Evolutionary conservation across 2,329 filamentous ascomycete genomes (phyloP).

Genomic region (Colletotrichum musicola): DNA sequence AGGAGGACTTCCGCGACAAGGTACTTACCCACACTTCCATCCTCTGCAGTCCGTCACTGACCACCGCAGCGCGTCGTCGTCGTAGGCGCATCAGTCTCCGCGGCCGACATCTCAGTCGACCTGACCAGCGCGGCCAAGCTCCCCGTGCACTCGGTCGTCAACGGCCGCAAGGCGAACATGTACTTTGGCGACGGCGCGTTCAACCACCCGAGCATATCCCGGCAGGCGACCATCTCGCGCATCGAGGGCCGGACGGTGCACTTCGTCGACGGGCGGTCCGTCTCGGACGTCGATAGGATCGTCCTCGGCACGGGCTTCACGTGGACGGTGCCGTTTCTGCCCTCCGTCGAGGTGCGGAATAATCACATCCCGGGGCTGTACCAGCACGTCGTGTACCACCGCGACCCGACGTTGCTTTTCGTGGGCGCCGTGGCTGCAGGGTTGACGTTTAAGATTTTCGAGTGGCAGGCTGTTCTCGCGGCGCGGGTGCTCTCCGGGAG

Average conservation of each 20-base stretch:
- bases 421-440: slow-evolving; percentile 69
- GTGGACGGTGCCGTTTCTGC: slow-evolving; percentile 73
- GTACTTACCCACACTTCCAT: slow-evolving; percentile 45
- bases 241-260: slow-evolving; percentile 63
- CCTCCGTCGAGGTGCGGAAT: slow-evolving; percentile 62
- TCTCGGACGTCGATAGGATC: slow-evolving; percentile 69
- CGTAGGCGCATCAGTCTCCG: slow-evolving; percentile 75
- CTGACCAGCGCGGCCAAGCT: slow-evolving; percentile 58
- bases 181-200: slow-evolving; percentile 73
- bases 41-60: not conserved
- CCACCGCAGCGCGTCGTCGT: slow-evolving; percentile 66
- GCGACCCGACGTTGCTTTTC: slow-evolving; percentile 68
- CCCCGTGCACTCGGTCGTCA: slow-evolving; percentile 64
- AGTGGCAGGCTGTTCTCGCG: slow-evolving; percentile 75
- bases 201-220: slow-evolving; percentile 65
- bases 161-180: slow-evolving; percentile 61
- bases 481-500: slow-evolving; percentile 70
- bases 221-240: slow-evolving; percentile 61
- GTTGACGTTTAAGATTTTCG: slow-evolving; percentile 76
- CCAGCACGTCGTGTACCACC: slow-evolving; percentile 67
- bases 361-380: slow-evolving; percentile 69
- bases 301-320: slow-evolving; percentile 77
- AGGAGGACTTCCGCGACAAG: slow-evolving; percentile 59
- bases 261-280: slow-evolving; percentile 66
- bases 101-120: slow-evolving; percentile 71